Percentiles rank a stretch among this genome's conserved stretches.
Evolutionary conservation across 1,139 yeast genomes (phyloP).

Genomic region (Wickerhamomyces sp.): DNA sequence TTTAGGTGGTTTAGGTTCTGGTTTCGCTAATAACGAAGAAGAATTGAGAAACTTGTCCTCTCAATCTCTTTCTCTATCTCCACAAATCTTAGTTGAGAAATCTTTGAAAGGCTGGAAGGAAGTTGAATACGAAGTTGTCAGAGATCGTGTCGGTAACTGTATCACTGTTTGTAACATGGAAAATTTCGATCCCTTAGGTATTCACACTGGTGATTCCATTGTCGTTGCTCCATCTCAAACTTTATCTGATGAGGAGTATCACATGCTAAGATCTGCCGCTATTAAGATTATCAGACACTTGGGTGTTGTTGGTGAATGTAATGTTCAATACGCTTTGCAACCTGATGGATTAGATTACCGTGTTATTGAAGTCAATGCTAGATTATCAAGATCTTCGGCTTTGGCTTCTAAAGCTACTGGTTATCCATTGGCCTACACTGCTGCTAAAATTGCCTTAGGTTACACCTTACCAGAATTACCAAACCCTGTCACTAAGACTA

Average conservation of each 20-base stretch:
- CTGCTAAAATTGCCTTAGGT: constrained; percentile 94
- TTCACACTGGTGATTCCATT: constrained; percentile 98
- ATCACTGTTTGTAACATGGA: constrained; percentile 99
- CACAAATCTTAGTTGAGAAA: constrained; percentile 94
- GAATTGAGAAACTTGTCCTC: constrained; percentile 86
- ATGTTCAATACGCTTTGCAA: constrained; percentile 93
- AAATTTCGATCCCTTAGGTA: constrained; percentile 96
- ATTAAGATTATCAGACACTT: constrained; percentile 94
- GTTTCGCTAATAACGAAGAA: constrained; percentile 79
- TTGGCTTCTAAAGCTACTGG: constrained; percentile 98
- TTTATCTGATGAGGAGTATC: constrained; percentile 92
- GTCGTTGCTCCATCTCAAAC: constrained; percentile 99
- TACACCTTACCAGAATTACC: constrained; percentile 93
- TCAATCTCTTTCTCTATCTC: constrained; percentile 84
- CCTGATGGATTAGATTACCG: constrained; percentile 95
- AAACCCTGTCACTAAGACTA: constrained; percentile 93
- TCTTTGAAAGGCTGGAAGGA: constrained; percentile 99
- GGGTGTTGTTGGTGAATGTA: constrained; percentile 99
- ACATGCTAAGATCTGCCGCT: constrained; percentile 97
- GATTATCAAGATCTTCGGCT: constrained; percentile 96
- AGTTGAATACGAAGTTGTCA: constrained; percentile 97
- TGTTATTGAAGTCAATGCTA: constrained; percentile 96
- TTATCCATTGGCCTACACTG: constrained; percentile 96
- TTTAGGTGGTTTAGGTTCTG: constrained; percentile 97
- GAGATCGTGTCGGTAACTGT: constrained; percentile 95